Conservation (phyloP, 768 basidiomycete species). For the Boletus edulis region DNA sequence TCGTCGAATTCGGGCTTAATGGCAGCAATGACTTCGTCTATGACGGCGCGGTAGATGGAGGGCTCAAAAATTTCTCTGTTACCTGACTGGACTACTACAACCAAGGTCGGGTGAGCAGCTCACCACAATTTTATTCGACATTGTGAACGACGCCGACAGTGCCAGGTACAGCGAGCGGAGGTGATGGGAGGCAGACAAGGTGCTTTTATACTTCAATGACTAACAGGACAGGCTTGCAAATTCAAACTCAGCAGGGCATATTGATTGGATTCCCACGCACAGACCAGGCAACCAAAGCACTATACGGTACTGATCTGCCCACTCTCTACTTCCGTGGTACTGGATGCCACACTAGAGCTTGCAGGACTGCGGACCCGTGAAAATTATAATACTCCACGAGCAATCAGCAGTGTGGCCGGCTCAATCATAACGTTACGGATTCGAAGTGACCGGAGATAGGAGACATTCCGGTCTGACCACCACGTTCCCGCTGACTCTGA, state of each 20-base stretch:
- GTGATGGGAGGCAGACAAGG: conserved; percentile 32
- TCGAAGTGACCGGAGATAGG: no score
- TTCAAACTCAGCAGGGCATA: conserved; percentile 42
- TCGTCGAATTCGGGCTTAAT: conserved; percentile 97
- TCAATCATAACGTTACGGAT: no score
- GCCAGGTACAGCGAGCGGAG: conserved; percentile 28
- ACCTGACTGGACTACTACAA: conserved; percentile 53
- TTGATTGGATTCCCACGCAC: conserved; percentile 43
- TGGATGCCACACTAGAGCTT: no score
- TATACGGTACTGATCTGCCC: no score
- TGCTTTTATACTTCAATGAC: conserved; percentile 42
- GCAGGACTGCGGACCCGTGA: no score
- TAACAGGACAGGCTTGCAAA: conserved; percentile 35
- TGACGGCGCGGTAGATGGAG: conserved; percentile 85
- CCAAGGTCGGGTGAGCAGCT: conserved; percentile 69
- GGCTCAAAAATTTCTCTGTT: conserved; percentile 72
- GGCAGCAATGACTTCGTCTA: conserved; percentile 89
- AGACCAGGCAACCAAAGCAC: conserved; percentile 26
- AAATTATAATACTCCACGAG: no score
- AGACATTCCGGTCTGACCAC: no score
- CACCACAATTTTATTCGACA: conserved; percentile 99
- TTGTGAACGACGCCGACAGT: conserved; percentile 39
- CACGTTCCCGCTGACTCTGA: no score
- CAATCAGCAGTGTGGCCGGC: no score
- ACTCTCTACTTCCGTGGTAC: no score